phyloP scores from a whole-genome alignment of 176 grass and related monocot species.

The Elaeis guineensis region DNA sequence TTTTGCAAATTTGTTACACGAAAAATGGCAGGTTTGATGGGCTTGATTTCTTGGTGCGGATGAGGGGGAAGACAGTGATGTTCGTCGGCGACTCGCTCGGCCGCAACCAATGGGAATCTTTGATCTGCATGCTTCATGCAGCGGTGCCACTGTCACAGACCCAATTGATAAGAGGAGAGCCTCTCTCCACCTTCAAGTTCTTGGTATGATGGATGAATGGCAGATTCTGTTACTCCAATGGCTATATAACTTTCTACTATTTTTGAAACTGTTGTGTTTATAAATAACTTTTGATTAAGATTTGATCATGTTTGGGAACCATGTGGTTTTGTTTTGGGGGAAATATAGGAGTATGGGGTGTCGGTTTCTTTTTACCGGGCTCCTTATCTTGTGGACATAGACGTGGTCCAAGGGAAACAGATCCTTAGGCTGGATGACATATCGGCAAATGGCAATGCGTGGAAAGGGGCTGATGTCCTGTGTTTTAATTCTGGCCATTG shows the following conservation, averaged over 20 bases:
- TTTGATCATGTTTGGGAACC: too few relatives aligned
- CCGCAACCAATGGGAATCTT: constrained; percentile 85
- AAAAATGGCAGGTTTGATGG: constrained; percentile 51
- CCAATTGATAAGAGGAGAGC: constrained; percentile 55
- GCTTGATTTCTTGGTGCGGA: constrained; percentile 50
- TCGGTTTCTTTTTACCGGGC: constrained; percentile 70
- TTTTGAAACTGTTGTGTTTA: too few relatives aligned
- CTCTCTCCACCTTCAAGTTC: constrained; percentile 79
- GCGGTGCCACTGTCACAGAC: constrained; percentile 47
- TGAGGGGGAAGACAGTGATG: constrained; percentile 91
- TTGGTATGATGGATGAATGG: constrained; percentile 19
- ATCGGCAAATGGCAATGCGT: constrained; percentile 52
- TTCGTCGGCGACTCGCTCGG: constrained; percentile 95
- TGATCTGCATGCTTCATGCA: constrained; percentile 84
- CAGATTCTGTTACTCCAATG: too few relatives aligned
- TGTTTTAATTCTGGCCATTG: constrained; percentile 95
- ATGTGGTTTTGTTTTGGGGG: neutral
- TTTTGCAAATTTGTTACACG: too few relatives aligned
- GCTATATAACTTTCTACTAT: too few relatives aligned
- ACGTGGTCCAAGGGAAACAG: constrained; percentile 54
- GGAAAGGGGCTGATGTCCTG: constrained; percentile 76
- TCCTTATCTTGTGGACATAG: constrained; percentile 86
- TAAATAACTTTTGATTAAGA: too few relatives aligned
- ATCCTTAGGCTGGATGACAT: constrained; percentile 64
- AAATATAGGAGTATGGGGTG: constrained; percentile 46